Base-by-base conservation (phyloP, 257 asterid genomes). In the Ilex aquifolium region DNA sequence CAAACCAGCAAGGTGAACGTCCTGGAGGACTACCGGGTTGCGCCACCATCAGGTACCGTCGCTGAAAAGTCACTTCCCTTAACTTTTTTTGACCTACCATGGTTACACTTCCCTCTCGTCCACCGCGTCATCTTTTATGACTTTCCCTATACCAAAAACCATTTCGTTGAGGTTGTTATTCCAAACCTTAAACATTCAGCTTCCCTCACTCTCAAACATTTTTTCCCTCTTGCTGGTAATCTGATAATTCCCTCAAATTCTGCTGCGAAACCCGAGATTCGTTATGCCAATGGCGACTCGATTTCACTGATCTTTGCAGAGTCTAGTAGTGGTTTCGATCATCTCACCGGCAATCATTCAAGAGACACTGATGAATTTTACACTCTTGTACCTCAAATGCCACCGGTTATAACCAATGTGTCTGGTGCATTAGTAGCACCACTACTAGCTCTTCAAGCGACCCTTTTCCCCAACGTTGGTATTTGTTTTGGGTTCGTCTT, bases 181-280 rank as follows among this genome's bases (percentile, higher is more conserved):
- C 88, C 95, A 1, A 17, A 65, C 3, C 83, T 84, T 54, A 78
- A 80, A 62, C 39, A 72, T 4, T 86, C 88, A 2, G 77, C 84
- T 27, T 74, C 84, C 32, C 40, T 64, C 7, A 40, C 85, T 36
- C 87, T 86, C 70, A 73, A 64, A 49, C 78, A 82, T 73, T 80
- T 65, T 69, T 42, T 75, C 15, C 84, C 95, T 0, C 40, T 84
- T 0, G 77, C 89, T 0, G 79, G 84, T 31, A 74, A 70, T 7
- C 29, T 80, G 31, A 13, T 72, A 2, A 56, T 57, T 67, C 84
- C 85, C 6, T 5, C 58, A 1, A 48, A 56, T 55, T 57, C 42
- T 21, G 27, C 27, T 1, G 52, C 56, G 4, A 50, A 65, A 64
- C 85, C 91, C 5, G 40, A 42, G 0, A 6, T 83, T 3, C 74